Evolutionary conservation across 306 rosid species (phyloP), one percentile per base, ranked within the genome.

Genomic region (Datisca glomerata): DNA sequence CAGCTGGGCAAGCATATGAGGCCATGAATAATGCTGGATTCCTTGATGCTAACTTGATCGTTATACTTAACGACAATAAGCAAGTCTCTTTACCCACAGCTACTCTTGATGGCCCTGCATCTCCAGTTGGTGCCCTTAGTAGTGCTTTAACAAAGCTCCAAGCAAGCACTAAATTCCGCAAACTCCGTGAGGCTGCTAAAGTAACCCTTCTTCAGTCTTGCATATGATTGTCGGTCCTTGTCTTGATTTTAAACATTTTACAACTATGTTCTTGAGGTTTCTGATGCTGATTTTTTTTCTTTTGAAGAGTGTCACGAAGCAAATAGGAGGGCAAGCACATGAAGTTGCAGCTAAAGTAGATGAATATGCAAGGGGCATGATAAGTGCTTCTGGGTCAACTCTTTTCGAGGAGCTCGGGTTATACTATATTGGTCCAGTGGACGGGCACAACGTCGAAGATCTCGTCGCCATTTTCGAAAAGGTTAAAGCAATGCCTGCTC

Each of bases 41-140:
- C 43, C 65, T 89, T 31, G 97, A 80, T 28, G 12, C 86, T 21
- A 89, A 89, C 63, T 29, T 89, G 69, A 89, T 89, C n/a, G 71
- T 83, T 41, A 49, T 89, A 45, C 67, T 89, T 13, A 89, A 89
- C 47, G 97, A 89, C 62, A 89, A 89, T 38, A 89, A 72, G 39
- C 97, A 80, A 75, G 97, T 89, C n/a, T 89, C 97, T 29, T 62
- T 89, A 45, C 97, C 95, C 23, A 89, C 95, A 4, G 95, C 97
- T 4, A 89, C 91, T 17, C 83, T 89, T 18, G 93, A 89, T 47
- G 97, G 97, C 41, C 97, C 97, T 15, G 83, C 97, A 63, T 57
- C 55, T 45, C 97, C 95, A 0, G 97, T 89, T 40, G 95, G 95
- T 46, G 93, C 97, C 28, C 83, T 89, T 12, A 77, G 93, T 14